These are phyloP conservation scores for Pseudoscleropodium purum DNA, from an alignment of 225 moss, liverwort and hornwort genomes.

Conservation along the genomic window DNA sequence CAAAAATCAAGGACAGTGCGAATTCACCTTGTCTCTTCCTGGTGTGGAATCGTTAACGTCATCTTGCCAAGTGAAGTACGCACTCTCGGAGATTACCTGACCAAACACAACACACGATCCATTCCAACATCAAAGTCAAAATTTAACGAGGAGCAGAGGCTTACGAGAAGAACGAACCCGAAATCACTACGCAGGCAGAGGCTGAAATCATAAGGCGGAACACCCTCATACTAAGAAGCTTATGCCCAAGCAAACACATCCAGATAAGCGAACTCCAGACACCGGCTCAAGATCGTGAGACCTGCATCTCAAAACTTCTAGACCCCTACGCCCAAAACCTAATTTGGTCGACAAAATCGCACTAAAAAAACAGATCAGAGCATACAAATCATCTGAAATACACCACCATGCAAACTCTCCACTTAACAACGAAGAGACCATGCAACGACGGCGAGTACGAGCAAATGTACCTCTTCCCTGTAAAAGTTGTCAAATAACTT, in stretches of 20 bases:
- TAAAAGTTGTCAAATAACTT: slow-evolving; percentile 67
- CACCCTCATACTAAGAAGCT: not conserved
- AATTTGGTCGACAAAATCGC: not conserved
- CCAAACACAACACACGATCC: not conserved
- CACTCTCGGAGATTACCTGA: slow-evolving; percentile 76
- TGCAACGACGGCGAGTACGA: not conserved
- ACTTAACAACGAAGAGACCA: not conserved
- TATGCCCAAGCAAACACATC: not conserved
- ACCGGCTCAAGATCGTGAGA: not conserved
- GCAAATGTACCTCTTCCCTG: slow-evolving; percentile 52
- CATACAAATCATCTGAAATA: not conserved
- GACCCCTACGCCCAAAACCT: not conserved
- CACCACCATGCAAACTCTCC: not conserved
- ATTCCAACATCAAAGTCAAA: not conserved
- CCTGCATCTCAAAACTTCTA: not conserved
- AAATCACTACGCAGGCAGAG: not conserved
- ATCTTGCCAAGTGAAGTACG: slow-evolving; percentile 80
- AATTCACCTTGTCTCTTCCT: slow-evolving; percentile 88
- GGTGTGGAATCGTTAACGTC: slow-evolving; percentile 86
- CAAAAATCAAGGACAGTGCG: not conserved
- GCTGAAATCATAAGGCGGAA: not conserved
- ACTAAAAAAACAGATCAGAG: not conserved
- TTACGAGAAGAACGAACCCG: not conserved
- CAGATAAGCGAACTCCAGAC: not conserved
- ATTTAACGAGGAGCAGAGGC: not conserved